Conservation (phyloP, 2,329 filamentous ascomycete genomes). For the Pseudogymnoascus sp. region DNA sequence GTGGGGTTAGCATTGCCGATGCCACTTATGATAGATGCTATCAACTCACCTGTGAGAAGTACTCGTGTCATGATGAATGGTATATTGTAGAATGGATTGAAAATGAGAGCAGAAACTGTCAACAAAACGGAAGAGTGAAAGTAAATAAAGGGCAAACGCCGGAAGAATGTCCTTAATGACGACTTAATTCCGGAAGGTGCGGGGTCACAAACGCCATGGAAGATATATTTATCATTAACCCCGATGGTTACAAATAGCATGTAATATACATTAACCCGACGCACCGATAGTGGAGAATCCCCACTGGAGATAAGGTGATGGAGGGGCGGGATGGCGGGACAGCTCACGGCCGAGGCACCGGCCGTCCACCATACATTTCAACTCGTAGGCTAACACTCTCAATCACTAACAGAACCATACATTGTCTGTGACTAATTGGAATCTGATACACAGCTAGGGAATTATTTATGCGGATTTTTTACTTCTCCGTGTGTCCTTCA, state of each 20-base stretch:
- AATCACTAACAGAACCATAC: not conserved
- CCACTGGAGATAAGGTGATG: not conserved
- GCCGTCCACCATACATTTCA: not conserved
- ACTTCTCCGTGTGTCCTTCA: not conserved
- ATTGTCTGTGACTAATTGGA: not conserved
- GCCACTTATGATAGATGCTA: not conserved
- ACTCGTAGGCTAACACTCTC: not conserved
- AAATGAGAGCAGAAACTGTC: not conserved
- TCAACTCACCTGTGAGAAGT: slow-evolving; percentile 10
- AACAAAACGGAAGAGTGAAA: not conserved
- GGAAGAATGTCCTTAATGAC: not conserved
- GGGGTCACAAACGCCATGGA: not conserved
- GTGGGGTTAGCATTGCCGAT: not conserved
- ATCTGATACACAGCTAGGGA: not conserved
- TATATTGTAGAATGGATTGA: not conserved
- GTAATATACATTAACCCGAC: not conserved
- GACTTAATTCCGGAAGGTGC: not conserved
- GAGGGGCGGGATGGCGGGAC: not conserved
- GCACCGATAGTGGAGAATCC: not conserved
- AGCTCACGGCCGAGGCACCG: not conserved
- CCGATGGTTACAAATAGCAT: not conserved
- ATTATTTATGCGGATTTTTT: too few species aligned
- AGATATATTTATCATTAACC: not conserved
- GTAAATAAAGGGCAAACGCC: not conserved
- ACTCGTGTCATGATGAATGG: slow-evolving; percentile 10